Evolutionary conservation across 2,329 filamentous ascomycete genomes (phyloP).

Genomic region (Diaporthe sp.): DNA sequence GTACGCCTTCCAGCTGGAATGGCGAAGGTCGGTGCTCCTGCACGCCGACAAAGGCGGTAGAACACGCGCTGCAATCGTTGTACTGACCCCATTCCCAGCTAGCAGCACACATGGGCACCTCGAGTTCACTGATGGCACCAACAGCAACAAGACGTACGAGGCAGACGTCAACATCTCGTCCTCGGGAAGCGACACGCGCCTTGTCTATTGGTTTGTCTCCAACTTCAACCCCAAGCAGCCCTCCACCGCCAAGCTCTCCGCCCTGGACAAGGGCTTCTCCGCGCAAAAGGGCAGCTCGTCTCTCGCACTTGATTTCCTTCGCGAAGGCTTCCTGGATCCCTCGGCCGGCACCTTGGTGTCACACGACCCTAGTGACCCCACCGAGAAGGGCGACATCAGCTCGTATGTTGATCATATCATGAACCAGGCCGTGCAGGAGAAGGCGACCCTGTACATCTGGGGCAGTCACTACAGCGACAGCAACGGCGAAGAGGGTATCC

Average conservation of each 20-base stretch:
- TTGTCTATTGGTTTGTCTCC: slow-evolving; percentile 66
- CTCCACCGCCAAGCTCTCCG: slow-evolving; percentile 39
- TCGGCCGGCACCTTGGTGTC: slow-evolving; percentile 42
- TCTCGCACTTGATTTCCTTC: slow-evolving; percentile 44
- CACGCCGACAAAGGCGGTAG: slow-evolving; percentile 16
- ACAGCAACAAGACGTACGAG: slow-evolving; percentile 31
- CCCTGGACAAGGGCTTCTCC: slow-evolving; percentile 42
- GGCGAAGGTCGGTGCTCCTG: slow-evolving; percentile 27
- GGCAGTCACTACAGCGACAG: slow-evolving; percentile 51
- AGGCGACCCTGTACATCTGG: slow-evolving; percentile 55
- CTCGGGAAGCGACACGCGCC: slow-evolving; percentile 44
- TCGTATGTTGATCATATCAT: slow-evolving; percentile 53
- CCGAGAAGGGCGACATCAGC: slow-evolving; percentile 49
- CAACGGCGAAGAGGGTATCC: slow-evolving; percentile 55
- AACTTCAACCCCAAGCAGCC: slow-evolving; percentile 53
- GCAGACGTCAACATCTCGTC: slow-evolving; percentile 48
- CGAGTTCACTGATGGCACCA: slow-evolving; percentile 43
- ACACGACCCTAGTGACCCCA: slow-evolving; percentile 33
- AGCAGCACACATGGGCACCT: slow-evolving; percentile 43
- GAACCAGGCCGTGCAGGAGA: slow-evolving; percentile 50
- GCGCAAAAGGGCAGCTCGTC: slow-evolving; percentile 37
- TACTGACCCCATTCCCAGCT: slow-evolving; percentile 8
- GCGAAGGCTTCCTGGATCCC: slow-evolving; percentile 45
- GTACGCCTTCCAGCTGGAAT: slow-evolving; percentile 42
- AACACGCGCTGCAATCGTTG: background rate